Percentiles rank a stretch among this genome's conserved stretches.
Conservation (phyloP, 345 rosid genomes). For the Aethionema arabicum region DNA sequence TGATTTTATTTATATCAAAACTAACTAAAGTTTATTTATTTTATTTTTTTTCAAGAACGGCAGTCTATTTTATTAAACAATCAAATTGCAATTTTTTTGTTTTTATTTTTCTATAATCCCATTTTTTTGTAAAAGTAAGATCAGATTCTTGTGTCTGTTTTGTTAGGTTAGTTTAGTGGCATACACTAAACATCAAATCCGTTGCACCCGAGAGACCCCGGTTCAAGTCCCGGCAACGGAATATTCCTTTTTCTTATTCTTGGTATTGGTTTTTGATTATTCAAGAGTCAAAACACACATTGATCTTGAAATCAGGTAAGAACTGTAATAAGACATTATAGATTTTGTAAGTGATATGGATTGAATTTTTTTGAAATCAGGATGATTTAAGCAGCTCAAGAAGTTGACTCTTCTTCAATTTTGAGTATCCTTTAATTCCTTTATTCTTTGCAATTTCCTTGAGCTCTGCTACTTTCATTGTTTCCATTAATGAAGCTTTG, state of each 20-base stretch:
- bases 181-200: conserved; percentile 3
- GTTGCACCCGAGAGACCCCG: conserved; percentile 65
- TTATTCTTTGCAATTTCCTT: conserved; percentile 64
- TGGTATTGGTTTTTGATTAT: conserved; percentile 75
- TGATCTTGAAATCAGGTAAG: conserved; percentile 95
- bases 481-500: conserved; percentile 38
- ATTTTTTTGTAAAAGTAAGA: background rate
- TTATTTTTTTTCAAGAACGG: too few species aligned
- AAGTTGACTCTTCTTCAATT: conserved; percentile 59
- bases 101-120: background rate
- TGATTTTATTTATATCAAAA: too few species aligned
- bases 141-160: background rate
- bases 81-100: too few species aligned
- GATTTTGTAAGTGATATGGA: background rate
- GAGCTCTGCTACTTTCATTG: conserved; percentile 63
- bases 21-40: too few species aligned
- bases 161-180: background rate
- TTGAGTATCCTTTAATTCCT: conserved; percentile 66
- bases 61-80: too few species aligned
- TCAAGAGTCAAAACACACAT: conserved; percentile 99
- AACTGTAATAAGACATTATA: too few species aligned
- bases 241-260: background rate
- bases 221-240: conserved; percentile 56
- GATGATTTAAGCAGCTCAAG: conserved; percentile 44
- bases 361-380: background rate